Conservation (phyloP, 495 filamentous ascomycete species). For the Jackrogersella minutella region DNA sequence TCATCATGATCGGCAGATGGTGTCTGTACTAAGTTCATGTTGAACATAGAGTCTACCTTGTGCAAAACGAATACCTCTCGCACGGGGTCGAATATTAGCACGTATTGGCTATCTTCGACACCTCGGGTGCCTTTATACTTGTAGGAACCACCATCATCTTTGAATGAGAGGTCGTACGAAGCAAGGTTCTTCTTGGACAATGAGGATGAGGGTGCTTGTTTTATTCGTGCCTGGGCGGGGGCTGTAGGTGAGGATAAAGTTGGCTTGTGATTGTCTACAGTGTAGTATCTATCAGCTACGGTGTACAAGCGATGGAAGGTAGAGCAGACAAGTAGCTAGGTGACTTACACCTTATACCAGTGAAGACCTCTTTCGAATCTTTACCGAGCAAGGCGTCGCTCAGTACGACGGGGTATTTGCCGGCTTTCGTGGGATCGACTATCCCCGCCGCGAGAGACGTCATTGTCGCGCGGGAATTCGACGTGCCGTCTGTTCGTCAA, state of each 20-base stretch:
- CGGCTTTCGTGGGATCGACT: constrained; percentile 59
- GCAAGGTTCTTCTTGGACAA: constrained; percentile 48
- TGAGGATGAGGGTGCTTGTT: constrained; percentile 45
- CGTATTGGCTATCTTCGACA: constrained; percentile 58
- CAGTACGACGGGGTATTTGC: constrained; percentile 63
- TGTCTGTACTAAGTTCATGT: constrained; percentile 63
- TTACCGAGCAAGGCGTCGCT: constrained; percentile 64
- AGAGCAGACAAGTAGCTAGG: background rate
- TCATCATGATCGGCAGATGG: constrained; percentile 52
- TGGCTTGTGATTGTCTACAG: constrained; percentile 63
- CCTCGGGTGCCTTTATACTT: constrained; percentile 59
- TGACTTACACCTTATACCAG: constrained; percentile 60
- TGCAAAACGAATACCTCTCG: constrained; percentile 65
- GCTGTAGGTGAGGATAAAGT: constrained; percentile 54
- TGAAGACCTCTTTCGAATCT: constrained; percentile 59
- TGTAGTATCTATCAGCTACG: constrained; percentile 14
- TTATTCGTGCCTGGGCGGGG: constrained; percentile 55
- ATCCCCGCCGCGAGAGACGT: constrained; percentile 46
- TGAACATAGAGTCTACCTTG: constrained; percentile 64
- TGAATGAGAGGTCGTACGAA: constrained; percentile 57
- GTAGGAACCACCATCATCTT: constrained; percentile 58
- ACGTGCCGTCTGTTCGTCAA: background rate
- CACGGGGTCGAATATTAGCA: constrained; percentile 62
- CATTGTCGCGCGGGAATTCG: constrained; percentile 29
- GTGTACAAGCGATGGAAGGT: background rate